Base-by-base conservation (phyloP, 495 filamentous ascomycete genomes). In the Talaromyces adpressus region DNA sequence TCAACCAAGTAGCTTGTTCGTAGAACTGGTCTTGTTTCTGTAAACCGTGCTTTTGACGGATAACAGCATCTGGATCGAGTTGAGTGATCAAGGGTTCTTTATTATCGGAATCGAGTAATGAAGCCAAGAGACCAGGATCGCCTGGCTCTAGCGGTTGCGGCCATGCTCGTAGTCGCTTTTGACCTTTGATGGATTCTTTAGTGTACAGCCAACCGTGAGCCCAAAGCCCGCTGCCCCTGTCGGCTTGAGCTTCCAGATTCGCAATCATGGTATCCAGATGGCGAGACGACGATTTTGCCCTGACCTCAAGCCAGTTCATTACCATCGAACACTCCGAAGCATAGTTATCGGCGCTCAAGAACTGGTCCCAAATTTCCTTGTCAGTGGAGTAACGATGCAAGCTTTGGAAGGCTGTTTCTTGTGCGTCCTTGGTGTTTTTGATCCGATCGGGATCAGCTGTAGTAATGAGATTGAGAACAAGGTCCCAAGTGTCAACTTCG, bases 151-250 rank as follows among this genome's bases (percentile, higher is more conserved):
- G 77, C 32, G 82, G 79, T 58, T 85, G 85, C 45, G 87, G 84
- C 82, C 84, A 79, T 73, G 82, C 72, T 41, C 85, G 77, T 59
- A 94, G 68, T 57, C 90, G 88, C 75, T 98, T 98, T 72, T 91
- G 86, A 39, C 87, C 83, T 77, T 98, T 98, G 72, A 98, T 89
- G 18, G 87, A 87, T 68, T 89, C 87, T 65, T 91, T 90, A 1
- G 95, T 96, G 70, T 95, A 89, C 25, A 97, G 81, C 93, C 93
- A 97, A 27, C 93, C 92, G 70, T 91, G 86, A 11, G 89, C 84
- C 77, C 93, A 89, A 2, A 90, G 66, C 68, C 85, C 77, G 77
- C 86, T 73, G 70, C 87, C 77, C 77, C 87, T 73, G 73, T 90
- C 84, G 75, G 89, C 71, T 51, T 77, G 73, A 14, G 66, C 64